These are phyloP conservation scores for Agroathelia rolfsii DNA, from an alignment of 1,284 basidiomycete species.

Conservation along the genomic window DNA sequence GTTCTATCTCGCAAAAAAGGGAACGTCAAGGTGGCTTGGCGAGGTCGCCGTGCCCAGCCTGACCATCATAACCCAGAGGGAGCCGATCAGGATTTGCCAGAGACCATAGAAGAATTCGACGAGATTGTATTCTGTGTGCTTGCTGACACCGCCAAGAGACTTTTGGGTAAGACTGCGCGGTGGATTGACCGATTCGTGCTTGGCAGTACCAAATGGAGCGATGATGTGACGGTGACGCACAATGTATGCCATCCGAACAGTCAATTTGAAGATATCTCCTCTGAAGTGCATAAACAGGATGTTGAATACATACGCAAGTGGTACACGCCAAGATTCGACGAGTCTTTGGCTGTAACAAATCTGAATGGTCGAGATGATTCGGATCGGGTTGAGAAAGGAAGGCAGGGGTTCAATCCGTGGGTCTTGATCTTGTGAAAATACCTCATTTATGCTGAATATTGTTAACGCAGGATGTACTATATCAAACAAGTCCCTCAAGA, in stretches of 20 bases:
- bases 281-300: constrained; percentile 9
- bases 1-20: constrained; percentile 8
- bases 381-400: constrained; percentile 9
- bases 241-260: constrained; percentile 23
- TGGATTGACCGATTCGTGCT: constrained; percentile 37
- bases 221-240: constrained; percentile 33
- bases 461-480: constrained; percentile 22
- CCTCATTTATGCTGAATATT: no score
- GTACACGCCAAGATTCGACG: constrained; percentile 10
- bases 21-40: no score
- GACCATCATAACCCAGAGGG: no score
- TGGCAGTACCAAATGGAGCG: constrained; percentile 30
- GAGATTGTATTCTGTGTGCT: constrained; percentile 36
- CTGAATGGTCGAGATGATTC: constrained; percentile 9
- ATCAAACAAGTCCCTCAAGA: constrained; percentile 31
- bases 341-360: constrained; percentile 8
- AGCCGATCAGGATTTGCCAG: neutral
- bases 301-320: constrained; percentile 11
- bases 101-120: constrained; percentile 29
- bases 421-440: no score
- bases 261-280: constrained; percentile 19
- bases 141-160: constrained; percentile 33
- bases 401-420: constrained; percentile 9
- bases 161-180: constrained; percentile 32
- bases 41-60: no score